Conservation (phyloP, 805 yeast species). For the Teunomyces tritomae region DNA sequence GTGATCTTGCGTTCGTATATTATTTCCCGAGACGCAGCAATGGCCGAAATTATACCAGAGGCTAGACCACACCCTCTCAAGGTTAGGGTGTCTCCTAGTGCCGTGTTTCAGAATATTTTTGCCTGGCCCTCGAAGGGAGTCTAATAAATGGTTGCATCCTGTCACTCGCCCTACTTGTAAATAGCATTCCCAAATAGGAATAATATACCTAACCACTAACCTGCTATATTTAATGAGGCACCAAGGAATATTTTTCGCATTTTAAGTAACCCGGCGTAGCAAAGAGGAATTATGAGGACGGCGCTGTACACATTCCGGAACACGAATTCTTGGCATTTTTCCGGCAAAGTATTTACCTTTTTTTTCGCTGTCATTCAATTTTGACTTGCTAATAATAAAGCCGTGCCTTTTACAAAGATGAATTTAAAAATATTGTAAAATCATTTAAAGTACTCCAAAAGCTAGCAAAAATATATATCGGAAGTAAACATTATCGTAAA, state of each 20-base stretch:
- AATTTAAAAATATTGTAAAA: neutral
- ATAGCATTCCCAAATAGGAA: neutral
- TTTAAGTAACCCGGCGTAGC: neutral
- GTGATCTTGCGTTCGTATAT: constrained; percentile 54
- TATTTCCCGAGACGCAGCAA: constrained; percentile 43
- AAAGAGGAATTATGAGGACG: neutral
- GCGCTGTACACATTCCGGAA: neutral
- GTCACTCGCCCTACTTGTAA: neutral
- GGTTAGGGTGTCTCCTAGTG: constrained; percentile 7
- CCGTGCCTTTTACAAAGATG: neutral
- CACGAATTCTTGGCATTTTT: neutral
- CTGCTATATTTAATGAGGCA: too few relatives aligned
- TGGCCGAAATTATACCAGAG: constrained; percentile 8
- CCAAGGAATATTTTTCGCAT: neutral
- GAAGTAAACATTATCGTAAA: neutral
- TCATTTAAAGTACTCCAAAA: neutral
- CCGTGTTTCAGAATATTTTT: constrained; percentile 4
- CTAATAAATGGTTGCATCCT: neutral
- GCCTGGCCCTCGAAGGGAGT: constrained; percentile 8
- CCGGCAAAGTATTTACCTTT: neutral
- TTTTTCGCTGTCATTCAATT: neutral
- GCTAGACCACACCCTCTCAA: constrained; percentile 12
- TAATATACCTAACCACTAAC: neutral
- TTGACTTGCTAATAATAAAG: neutral
- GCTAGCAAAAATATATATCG: neutral